Percentiles rank a stretch among this genome's conserved stretches.
These are phyloP conservation scores for Thalassiosira livingstoniorum DNA, from an alignment of 352 stramenopile species.

Conservation along the genomic window DNA sequence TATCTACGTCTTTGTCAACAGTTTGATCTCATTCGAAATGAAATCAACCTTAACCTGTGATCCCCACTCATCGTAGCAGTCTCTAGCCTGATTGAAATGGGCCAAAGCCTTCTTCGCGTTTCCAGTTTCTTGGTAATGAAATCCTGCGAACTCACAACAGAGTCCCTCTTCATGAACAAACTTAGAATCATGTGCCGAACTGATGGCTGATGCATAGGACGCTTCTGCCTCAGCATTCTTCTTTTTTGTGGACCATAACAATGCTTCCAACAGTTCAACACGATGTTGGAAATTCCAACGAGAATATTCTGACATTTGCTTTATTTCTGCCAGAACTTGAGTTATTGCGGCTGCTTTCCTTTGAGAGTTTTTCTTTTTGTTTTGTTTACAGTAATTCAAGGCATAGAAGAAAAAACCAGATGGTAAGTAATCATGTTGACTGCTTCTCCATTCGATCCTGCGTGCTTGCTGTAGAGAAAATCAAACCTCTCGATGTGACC, in stretches of 20 bases:
- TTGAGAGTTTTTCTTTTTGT: no score
- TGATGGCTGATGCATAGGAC: slow-evolving; percentile 41
- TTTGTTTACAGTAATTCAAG: no score
- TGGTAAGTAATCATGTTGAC: no score
- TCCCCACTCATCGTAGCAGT: slow-evolving; percentile 46
- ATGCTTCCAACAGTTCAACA: slow-evolving; percentile 45
- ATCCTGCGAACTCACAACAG: slow-evolving; percentile 42
- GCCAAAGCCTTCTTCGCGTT: slow-evolving; percentile 17
- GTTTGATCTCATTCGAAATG: no score
- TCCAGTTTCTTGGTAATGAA: slow-evolving; percentile 42
- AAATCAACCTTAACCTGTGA: slow-evolving; percentile 27
- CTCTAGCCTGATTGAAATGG: slow-evolving; percentile 28
- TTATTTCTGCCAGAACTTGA: background rate
- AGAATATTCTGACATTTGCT: slow-evolving; percentile 10
- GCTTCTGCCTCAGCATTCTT: slow-evolving; percentile 38
- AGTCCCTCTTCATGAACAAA: slow-evolving; percentile 56
- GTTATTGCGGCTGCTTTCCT: background rate
- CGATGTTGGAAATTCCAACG: slow-evolving; percentile 47
- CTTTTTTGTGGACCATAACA: slow-evolving; percentile 25
- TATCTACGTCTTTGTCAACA: no score
- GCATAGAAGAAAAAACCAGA: no score
- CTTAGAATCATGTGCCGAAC: slow-evolving; percentile 27
- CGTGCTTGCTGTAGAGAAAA: no score
- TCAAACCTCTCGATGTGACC: slow-evolving; percentile 32
- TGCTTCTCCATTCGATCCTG: no score